Evolutionary conservation across 306 rosid genomes (phyloP).

Genomic region (Fragaria nilgerrensis): DNA sequence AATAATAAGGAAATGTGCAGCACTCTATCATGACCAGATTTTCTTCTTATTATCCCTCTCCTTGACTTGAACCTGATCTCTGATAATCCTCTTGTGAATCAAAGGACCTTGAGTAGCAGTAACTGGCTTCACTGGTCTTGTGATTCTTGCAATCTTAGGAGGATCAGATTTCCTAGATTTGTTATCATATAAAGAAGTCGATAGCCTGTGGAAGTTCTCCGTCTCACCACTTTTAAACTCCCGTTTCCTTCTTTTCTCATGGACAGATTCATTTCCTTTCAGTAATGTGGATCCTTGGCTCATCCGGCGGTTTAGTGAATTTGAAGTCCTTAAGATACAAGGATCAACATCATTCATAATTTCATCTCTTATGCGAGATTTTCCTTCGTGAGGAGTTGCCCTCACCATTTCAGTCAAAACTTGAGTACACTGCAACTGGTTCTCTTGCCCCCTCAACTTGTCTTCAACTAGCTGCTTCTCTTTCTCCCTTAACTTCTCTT

Average conservation of each 20-base stretch:
- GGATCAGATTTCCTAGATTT: slow-evolving; percentile 81
- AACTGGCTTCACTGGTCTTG: slow-evolving; percentile 50
- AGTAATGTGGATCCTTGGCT: slow-evolving; percentile 44
- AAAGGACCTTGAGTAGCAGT: slow-evolving; percentile 49
- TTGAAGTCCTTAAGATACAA: slow-evolving; percentile 49
- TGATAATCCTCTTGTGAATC: slow-evolving; percentile 52
- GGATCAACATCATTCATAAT: slow-evolving; percentile 47
- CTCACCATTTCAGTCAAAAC: slow-evolving; percentile 40
- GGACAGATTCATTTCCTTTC: slow-evolving; percentile 50
- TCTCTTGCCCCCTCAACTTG: slow-evolving; percentile 4
- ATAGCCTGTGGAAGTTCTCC: slow-evolving; percentile 44
- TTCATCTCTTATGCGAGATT: slow-evolving; percentile 39
- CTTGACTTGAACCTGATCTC: slow-evolving; percentile 58
- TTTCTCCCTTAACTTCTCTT: slow-evolving; percentile 51
- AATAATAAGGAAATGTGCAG: not conserved
- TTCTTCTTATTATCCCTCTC: slow-evolving; percentile 77
- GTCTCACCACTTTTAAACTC: slow-evolving; percentile 58
- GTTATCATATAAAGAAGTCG: slow-evolving; percentile 38
- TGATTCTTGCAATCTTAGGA: slow-evolving; percentile 49
- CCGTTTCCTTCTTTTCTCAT: slow-evolving; percentile 60
- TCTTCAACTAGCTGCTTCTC: slow-evolving; percentile 34
- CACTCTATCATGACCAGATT: slow-evolving; percentile 64
- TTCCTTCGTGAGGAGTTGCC: slow-evolving; percentile 50
- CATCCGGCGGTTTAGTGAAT: slow-evolving; percentile 43
- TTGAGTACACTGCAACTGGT: slow-evolving; percentile 35